Evolutionary conservation across 2,329 filamentous ascomycete genomes (phyloP).

Genomic region (Nemania sp.): DNA sequence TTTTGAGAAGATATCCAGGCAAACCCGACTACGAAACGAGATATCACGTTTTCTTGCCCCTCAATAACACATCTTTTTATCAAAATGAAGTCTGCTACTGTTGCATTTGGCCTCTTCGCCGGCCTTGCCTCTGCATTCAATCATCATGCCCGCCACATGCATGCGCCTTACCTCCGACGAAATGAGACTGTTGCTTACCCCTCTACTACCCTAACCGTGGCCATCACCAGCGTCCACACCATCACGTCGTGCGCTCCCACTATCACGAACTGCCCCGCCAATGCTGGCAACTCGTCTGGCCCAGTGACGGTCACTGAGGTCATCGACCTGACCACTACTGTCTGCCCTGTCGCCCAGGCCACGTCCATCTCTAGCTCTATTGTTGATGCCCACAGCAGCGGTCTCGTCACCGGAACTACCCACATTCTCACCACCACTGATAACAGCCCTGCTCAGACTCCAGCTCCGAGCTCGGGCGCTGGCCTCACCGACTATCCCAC

Average conservation of each 20-base stretch:
- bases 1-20: conserved; percentile 6
- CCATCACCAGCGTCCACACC: conserved; percentile 39
- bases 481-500: conserved; percentile 18
- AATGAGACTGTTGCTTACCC: conserved; percentile 34
- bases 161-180: conserved; percentile 37
- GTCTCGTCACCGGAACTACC: conserved; percentile 39
- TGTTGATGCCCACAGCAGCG: conserved; percentile 40
- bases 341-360: conserved; percentile 44
- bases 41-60: neutral
- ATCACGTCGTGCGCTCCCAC: conserved; percentile 42
- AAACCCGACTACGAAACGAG: conserved; percentile 5
- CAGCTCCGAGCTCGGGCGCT: conserved; percentile 23
- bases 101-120: conserved; percentile 41
- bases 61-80: neutral
- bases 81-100: conserved; percentile 43
- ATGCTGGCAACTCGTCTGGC: conserved; percentile 34
- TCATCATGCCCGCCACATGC: conserved; percentile 41
- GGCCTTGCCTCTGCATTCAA: conserved; percentile 41
- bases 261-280: conserved; percentile 43
- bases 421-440: conserved; percentile 30
- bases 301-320: conserved; percentile 43
- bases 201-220: conserved; percentile 41
- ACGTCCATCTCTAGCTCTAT: conserved; percentile 40
- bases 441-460: conserved; percentile 26
- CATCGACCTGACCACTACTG: conserved; percentile 43